Evolutionary conservation across 768 basidiomycete genomes (phyloP), one percentile per base, ranked within the genome.

Genomic region (Chiua virens): DNA sequence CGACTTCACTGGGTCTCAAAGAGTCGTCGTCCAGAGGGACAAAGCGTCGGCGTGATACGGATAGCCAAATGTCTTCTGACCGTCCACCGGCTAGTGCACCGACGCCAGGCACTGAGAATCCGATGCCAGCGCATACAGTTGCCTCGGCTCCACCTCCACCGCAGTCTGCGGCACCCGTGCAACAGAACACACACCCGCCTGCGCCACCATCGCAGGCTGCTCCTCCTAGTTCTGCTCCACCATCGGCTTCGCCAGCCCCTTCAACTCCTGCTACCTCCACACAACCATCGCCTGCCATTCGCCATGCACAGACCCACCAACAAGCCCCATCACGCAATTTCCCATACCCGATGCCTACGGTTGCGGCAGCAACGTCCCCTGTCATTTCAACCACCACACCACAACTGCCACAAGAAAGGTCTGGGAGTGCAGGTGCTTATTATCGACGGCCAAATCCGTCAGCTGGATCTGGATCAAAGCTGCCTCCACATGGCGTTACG

Each of bases 311-410:
- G 22, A 57, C 66, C 25, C 68, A 70, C 28, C 66, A 68, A 35
- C 67, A 59, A 41, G n/a, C 61, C 28, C 25, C 58, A 15, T 53
- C 66, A 1, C 59, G 70, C 23, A 62, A 53, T 40, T 61, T 82
- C 43, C 83, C 85, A 5, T 89, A 83, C 78, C 84, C 86, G 7
- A 86, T 87, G 84, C 86, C 86, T 2, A 86, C 83, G 1, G 78
- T 87, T 27, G 85, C 86, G 1, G 81, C 76, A 10, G 75, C 76
- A 40, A 81, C 82, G 0, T 80, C 85, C 6, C 78, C 84, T 3
- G 78, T 85, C 4, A 72, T 86, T 20, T 56, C 77, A 4, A 57
- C 71, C n/a, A 58, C 74, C 1, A 39, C 64, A 17, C 61, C 47
- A 45, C 79, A 78, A n/a, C 77, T 73, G 34, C 75, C 41, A 0